Base-by-base conservation (phyloP, 805 yeast genomes). In the Zygotorulaspora danielsina region DNA sequence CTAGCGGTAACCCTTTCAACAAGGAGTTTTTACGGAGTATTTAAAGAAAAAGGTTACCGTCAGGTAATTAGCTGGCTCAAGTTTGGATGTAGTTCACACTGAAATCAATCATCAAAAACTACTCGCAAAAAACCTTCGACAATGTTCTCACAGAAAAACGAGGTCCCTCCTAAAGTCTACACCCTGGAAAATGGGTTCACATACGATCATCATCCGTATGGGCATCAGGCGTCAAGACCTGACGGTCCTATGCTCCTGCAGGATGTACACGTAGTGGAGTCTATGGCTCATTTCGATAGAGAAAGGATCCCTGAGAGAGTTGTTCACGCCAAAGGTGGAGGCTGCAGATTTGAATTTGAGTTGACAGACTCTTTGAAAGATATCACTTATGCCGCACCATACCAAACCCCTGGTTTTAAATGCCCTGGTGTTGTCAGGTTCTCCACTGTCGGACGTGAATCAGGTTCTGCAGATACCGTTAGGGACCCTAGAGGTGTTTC, bases 401-500 rank as follows among this genome's bases (percentile, higher is more conserved):
- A 69, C 51, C 70, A 66, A 44, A 48, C 55, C 1, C 61, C 50
- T 7, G 74, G 74, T 13, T 67, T 68, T 54, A 66, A 65, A 34
- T 64, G 68, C 39, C 71, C 72, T 5, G 59, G 69, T 39, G 54
- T 67, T 25, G 50, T 59, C 6, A 70, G 84, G 43, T 76, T 78
- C 63, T 84, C 93, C 51, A 84, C 93, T 20, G 95, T 84, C 39
- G 94, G 93, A 53, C 93, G 93, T 49, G 94, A 85, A 65, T 64
- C 69, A 39, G 95, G 93, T 34, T 75, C 87, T 26, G 78, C 93
- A 2, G 94, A 84, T 61, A 73, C 89, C 31, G 86, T 84, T 19
- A 78, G 95, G 69, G 95, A 84, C 63, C 94, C 94, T 54, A 76
- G 94, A 69, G 95, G 95, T 13, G 82, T 83, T 57, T 73, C 93